Conservation (phyloP, 2,329 filamentous ascomycete species). For the Ambrosiella beaveri region DNA sequence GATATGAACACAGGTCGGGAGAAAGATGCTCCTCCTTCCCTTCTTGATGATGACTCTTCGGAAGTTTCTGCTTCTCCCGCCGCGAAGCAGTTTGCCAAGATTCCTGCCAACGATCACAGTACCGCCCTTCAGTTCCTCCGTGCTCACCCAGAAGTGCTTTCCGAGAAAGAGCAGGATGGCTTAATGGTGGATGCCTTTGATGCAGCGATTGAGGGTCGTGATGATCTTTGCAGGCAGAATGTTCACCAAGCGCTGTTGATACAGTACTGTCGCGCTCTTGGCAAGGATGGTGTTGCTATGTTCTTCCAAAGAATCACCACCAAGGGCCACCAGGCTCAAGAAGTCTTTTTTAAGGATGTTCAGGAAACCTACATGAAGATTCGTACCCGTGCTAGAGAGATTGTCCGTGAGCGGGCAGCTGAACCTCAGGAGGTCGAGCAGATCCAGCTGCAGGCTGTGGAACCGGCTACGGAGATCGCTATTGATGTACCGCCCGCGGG, state of each 20-base stretch:
- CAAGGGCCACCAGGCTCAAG: slow-evolving; percentile 72
- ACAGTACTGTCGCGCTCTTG: slow-evolving; percentile 86
- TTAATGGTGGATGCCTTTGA: slow-evolving; percentile 86
- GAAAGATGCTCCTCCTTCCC: slow-evolving; percentile 10
- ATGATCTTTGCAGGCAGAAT: slow-evolving; percentile 65
- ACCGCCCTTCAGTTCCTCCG: slow-evolving; percentile 59
- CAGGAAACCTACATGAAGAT: slow-evolving; percentile 75
- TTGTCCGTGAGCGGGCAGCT: slow-evolving; percentile 37
- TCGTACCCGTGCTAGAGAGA: slow-evolving; percentile 55
- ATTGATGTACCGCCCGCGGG: slow-evolving; percentile 61
- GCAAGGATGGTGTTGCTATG: slow-evolving; percentile 68
- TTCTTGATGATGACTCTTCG: slow-evolving; percentile 44
- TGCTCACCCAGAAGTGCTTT: slow-evolving; percentile 59
- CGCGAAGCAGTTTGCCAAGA: slow-evolving; percentile 66
- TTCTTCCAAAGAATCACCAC: slow-evolving; percentile 97
- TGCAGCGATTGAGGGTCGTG: slow-evolving; percentile 57
- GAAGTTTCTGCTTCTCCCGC: slow-evolving; percentile 59
- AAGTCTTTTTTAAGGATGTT: slow-evolving; percentile 85
- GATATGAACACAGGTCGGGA: slow-evolving; percentile 14
- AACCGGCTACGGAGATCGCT: slow-evolving; percentile 80
- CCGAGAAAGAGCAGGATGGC: slow-evolving; percentile 77
- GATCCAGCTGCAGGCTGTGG: slow-evolving; percentile 92
- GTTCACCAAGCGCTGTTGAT: slow-evolving; percentile 85
- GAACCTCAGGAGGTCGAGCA: slow-evolving; percentile 55
- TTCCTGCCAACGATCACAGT: slow-evolving; percentile 58